Base-by-base conservation (phyloP, 2,329 filamentous ascomycete genomes). In the Onygena corvina region DNA sequence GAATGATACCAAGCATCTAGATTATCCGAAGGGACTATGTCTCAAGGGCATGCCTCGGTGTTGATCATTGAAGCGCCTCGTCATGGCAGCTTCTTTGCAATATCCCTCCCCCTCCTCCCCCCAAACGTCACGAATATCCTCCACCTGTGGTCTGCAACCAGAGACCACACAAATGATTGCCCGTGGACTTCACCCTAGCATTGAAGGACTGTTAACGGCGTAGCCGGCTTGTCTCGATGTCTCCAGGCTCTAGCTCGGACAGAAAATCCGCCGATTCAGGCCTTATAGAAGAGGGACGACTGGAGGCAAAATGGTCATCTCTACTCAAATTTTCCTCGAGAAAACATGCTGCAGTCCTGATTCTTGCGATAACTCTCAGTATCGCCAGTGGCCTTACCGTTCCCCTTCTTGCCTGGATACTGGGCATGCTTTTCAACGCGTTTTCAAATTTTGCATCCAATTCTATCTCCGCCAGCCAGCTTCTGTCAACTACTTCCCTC, bases 251-350 rank as follows among this genome's bases (percentile, higher is more conserved):
- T 11, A 1, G 3, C 12, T 21, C 21, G 8, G 12, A 23, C 11
- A 8, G 16, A 7, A 20, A 7, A 14, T 25, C 38, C 21, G 14
- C 20, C 4, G 23, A 27, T 42, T 42, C 38, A 21, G 14, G 38
- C 21, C 16, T 23, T n/a, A n/a, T 27, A 7, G 21, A 27, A n/a
- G 38, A 16, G 38, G 21, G 27, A 16, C 42, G 42, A 21, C 30
- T 46, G 18, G n/a, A 27, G 42, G 50, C 58, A 11, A 58, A 60
- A 47, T 80, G 75, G 75, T 70, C 66, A 38, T 69, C 71, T 0
- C 72, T 95, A 2, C 90, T 94, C 62, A 69, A 70, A 35, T 94
- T 93, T 63, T 84, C 81, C 0, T 77, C 72, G n/a, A 71, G 64
- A 55, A 67, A 69, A 12, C 82, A 94, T 59, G 54, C 75, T 0